phyloP scores from a whole-genome alignment of 495 filamentous ascomycete species.

The Talaromyces nanjingensis region DNA sequence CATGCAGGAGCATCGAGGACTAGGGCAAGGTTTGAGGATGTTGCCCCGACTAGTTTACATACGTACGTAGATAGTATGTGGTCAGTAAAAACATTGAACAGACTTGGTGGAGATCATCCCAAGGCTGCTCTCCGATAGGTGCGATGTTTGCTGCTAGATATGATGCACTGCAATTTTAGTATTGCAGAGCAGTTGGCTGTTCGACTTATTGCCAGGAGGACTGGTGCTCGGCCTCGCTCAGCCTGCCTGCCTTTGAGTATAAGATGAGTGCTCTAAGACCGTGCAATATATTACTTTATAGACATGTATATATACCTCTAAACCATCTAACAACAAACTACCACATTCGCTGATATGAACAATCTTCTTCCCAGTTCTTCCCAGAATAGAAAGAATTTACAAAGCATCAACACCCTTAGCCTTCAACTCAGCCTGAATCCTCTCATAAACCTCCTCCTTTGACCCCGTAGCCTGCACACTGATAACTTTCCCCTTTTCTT shows the following conservation, averaged over 20 bases:
- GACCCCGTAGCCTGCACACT: slow-evolving; percentile 59
- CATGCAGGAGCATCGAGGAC: background rate
- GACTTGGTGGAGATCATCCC: no score
- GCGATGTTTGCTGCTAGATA: no score
- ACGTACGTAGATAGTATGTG: no score
- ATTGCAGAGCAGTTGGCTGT: background rate
- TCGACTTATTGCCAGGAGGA: background rate
- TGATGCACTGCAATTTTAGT: background rate
- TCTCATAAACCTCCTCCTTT: slow-evolving; percentile 68
- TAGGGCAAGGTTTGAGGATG: background rate
- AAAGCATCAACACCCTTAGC: slow-evolving; percentile 34
- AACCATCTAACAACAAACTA: slow-evolving; percentile 9
- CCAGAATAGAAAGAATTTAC: slow-evolving; percentile 7
- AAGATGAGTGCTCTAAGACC: background rate
- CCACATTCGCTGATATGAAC: slow-evolving; percentile 3
- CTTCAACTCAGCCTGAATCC: slow-evolving; percentile 51
- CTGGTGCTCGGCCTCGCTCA: background rate
- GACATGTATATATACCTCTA: slow-evolving; percentile 1
- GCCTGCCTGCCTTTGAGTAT: background rate
- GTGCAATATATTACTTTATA: slow-evolving; percentile 8
- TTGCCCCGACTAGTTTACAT: background rate
- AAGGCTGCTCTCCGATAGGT: no score
- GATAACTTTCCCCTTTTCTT: slow-evolving; percentile 68
- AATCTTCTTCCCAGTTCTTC: background rate
- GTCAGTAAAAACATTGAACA: no score